Conservation (phyloP, 306 rosid genomes). For the Cicer arietinum region DNA sequence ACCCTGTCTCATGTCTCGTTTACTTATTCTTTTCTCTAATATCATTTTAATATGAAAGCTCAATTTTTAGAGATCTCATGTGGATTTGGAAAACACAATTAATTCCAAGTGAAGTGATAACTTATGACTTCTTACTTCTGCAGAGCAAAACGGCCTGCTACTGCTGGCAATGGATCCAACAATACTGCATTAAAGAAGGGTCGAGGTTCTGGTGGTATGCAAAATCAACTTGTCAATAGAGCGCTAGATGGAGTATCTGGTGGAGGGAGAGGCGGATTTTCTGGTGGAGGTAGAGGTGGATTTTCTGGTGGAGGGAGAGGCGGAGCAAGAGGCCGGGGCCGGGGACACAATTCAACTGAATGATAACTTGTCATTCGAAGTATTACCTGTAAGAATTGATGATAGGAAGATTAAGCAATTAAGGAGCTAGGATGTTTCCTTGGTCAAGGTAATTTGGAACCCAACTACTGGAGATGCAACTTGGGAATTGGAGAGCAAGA, state of each 20-base stretch:
- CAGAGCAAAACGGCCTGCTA: constrained; percentile 85
- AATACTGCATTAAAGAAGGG: constrained; percentile 70
- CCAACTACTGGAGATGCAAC: too few species aligned
- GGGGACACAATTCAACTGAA: too few species aligned
- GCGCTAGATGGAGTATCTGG: constrained; percentile 83
- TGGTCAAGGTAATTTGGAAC: too few species aligned
- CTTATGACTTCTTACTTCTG: constrained; percentile 32
- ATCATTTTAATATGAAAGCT: not conserved
- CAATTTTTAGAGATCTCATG: constrained; percentile 5
- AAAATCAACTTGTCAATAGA: constrained; percentile 84
- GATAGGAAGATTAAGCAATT: too few species aligned
- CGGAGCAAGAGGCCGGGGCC: constrained; percentile 65
- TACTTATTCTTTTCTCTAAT: not conserved
- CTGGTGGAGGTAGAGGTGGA: constrained; percentile 75
- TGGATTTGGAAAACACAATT: constrained; percentile 2
- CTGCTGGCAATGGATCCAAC: constrained; percentile 62
- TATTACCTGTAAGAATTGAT: too few species aligned
- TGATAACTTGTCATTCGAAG: too few species aligned
- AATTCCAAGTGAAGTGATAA: constrained; percentile 18
- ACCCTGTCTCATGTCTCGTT: not conserved
- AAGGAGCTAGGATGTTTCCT: too few species aligned
- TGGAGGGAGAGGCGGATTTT: too few species aligned
- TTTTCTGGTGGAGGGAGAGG: constrained; percentile 75
- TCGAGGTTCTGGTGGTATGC: constrained; percentile 75
- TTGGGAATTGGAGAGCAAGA: too few species aligned